phyloP scores from a whole-genome alignment of 1,284 basidiomycete species.

The Puccinia brachypodii region DNA sequence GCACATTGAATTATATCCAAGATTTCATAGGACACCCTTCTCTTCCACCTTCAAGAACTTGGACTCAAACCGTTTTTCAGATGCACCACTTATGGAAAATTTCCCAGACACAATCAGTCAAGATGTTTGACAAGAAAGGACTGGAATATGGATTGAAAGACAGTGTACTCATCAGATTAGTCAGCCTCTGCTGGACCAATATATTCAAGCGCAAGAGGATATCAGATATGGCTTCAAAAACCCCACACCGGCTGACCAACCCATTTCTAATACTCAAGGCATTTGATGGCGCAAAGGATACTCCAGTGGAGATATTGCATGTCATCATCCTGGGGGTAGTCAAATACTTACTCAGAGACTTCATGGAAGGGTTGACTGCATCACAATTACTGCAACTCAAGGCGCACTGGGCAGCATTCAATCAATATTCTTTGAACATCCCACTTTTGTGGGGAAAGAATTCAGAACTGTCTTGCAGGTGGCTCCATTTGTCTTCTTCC shows the following conservation, averaged over 20 bases:
- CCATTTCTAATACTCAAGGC: background rate
- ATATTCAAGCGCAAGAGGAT: background rate
- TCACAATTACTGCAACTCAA: constrained; percentile 49
- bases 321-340: background rate
- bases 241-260: background rate
- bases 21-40: background rate
- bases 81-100: background rate
- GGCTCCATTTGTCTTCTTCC: constrained; percentile 58
- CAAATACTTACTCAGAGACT: background rate
- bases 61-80: background rate
- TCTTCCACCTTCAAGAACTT: background rate
- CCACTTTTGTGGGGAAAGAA: constrained; percentile 56
- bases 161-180: no score
- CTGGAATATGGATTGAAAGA: background rate
- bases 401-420: constrained; percentile 53
- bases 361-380: constrained; percentile 20
- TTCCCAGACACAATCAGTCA: background rate
- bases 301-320: constrained; percentile 4
- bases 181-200: background rate
- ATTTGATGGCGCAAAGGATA: background rate
- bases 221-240: background rate
- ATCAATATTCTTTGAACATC: constrained; percentile 55
- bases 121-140: background rate
- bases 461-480: constrained; percentile 58
- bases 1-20: background rate